Percentiles rank a stretch among this genome's conserved stretches.
Evolutionary conservation across 768 basidiomycete species (phyloP).

Genomic region (Suillus ampliporus): DNA sequence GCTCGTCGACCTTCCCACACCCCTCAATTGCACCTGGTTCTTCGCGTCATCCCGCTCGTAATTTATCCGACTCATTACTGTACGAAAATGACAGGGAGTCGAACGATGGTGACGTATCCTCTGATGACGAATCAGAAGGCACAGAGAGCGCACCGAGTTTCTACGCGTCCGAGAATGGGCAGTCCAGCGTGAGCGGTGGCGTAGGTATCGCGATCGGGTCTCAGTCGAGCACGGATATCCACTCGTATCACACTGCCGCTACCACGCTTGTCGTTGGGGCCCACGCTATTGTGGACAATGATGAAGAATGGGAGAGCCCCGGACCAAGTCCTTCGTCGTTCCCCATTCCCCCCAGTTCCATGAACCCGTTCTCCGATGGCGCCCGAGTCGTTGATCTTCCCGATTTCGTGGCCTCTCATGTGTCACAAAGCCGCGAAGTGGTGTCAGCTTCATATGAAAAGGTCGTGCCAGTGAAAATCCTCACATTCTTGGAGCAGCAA

Average conservation of each 20-base stretch:
- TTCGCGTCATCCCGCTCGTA: neutral
- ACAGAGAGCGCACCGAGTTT: conserved; percentile 5
- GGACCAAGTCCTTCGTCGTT: conserved; percentile 14
- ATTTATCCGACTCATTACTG: neutral
- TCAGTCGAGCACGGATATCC: conserved; percentile 10
- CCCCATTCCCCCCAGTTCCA: neutral
- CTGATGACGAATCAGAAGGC: neutral
- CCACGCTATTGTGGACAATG: conserved; percentile 1
- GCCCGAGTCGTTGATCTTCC: neutral
- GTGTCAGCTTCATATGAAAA: neutral
- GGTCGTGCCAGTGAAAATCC: neutral
- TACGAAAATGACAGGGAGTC: conserved; percentile 1
- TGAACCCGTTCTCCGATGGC: conserved; percentile 10
- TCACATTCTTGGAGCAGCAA: neutral
- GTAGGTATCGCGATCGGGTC: conserved; percentile 15
- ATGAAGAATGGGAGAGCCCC: conserved; percentile 2
- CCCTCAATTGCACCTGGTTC: neutral
- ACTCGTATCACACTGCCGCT: conserved; percentile 9
- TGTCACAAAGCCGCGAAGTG: neutral
- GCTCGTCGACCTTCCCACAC: conserved; percentile 8
- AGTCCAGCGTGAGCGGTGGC: neutral
- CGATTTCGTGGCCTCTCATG: neutral
- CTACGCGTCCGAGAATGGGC: neutral
- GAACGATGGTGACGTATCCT: neutral
- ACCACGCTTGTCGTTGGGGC: neutral